Conservation (phyloP, 139 green algal genomes). For the Asterochloris sp. region DNA sequence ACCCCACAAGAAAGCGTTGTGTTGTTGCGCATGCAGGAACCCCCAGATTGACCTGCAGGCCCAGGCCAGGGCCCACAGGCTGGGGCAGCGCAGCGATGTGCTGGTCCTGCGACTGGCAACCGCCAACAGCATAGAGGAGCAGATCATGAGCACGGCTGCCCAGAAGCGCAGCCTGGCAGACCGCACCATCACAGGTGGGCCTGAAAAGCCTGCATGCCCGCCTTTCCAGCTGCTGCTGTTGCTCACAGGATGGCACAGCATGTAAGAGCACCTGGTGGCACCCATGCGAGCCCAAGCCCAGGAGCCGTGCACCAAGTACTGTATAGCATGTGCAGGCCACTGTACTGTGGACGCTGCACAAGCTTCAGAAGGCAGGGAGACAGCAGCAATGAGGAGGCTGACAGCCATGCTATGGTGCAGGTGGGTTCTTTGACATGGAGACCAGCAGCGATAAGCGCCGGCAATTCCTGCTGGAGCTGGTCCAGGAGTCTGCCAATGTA, state of each 20-base stretch:
- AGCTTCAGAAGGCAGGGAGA: not conserved
- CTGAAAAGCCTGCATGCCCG: not conserved
- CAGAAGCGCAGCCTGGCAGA: conserved; percentile 57
- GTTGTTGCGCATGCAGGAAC: not conserved
- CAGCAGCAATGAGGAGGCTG: not conserved
- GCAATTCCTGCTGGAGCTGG: conserved; percentile 63
- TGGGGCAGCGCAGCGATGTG: conserved; percentile 92
- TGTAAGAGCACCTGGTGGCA: not conserved
- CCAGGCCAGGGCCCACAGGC: conserved; percentile 91
- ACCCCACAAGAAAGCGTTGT: not conserved
- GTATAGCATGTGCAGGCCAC: not conserved
- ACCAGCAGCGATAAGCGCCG: conserved; percentile 66
- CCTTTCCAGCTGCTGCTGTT: not conserved
- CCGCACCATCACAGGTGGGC: conserved; percentile 55
- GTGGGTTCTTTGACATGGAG: conserved; percentile 81
- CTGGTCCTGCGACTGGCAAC: conserved; percentile 45
- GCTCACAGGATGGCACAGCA: not conserved
- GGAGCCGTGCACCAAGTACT: not conserved
- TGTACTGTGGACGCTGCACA: not conserved
- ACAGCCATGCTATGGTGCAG: conserved; percentile 25
- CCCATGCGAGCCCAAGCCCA: not conserved
- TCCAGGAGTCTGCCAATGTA: conserved; percentile 7
- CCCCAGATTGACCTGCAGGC: conserved; percentile 64
- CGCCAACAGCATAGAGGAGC: conserved; percentile 38
- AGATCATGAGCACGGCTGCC: conserved; percentile 16